These are phyloP conservation scores for Termitomyces sp. DNA, from an alignment of 768 basidiomycete species.

Conservation along the genomic window DNA sequence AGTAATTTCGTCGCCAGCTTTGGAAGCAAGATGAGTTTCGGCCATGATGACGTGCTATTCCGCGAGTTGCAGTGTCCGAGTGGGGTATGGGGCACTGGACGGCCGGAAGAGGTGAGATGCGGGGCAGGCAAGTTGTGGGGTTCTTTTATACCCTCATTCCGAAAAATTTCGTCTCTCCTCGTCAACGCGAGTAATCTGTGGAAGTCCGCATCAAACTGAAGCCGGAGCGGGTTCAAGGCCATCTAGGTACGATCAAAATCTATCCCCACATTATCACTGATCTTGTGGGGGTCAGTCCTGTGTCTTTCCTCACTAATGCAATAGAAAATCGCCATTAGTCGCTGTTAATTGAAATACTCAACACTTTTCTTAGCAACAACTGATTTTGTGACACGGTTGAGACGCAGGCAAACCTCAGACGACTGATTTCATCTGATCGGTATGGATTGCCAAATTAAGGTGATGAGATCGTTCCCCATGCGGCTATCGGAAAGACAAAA, in stretches of 20 bases:
- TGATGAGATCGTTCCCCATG: conserved; percentile 1
- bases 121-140: background rate
- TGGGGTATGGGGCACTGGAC: background rate
- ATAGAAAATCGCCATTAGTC: no score
- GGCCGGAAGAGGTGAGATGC: background rate
- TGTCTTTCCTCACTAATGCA: no score
- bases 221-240: background rate
- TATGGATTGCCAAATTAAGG: background rate
- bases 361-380: no score
- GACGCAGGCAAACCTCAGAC: background rate
- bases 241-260: background rate
- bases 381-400: no score
- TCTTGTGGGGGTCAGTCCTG: background rate
- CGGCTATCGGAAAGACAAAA: background rate
- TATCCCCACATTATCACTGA: background rate
- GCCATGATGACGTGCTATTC: background rate
- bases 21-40: background rate
- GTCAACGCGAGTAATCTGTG: background rate
- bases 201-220: background rate
- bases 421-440: background rate
- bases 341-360: no score
- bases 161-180: background rate
- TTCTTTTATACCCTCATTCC: background rate
- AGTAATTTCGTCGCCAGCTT: conserved; percentile 1
- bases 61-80: background rate